Evolutionary conservation across 257 asterid species (phyloP).

Genomic region (Nyctanthes arbortristis): DNA sequence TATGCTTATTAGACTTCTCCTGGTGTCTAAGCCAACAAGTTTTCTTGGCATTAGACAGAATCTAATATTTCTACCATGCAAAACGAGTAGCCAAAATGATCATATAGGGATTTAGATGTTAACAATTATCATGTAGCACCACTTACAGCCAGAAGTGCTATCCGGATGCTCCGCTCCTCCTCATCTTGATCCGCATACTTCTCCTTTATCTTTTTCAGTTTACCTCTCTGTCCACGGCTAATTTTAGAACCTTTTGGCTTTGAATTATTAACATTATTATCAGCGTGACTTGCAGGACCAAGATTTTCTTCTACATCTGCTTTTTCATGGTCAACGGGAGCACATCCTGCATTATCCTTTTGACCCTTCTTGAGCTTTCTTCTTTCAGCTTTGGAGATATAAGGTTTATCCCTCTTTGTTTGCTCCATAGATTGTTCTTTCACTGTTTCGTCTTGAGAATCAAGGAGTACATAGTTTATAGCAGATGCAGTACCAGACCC

Average conservation of each 20-base stretch:
- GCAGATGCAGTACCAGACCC: constrained; percentile 72
- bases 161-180: constrained; percentile 87
- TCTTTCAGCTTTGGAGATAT: constrained; percentile 88
- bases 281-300: constrained; percentile 34
- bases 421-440: constrained; percentile 40
- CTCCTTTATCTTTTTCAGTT: constrained; percentile 92
- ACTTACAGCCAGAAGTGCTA: constrained; percentile 77
- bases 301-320: constrained; percentile 35
- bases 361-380: constrained; percentile 88
- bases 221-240: constrained; percentile 90
- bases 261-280: constrained; percentile 33
- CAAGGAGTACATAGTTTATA: constrained; percentile 57
- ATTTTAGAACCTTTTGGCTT: constrained; percentile 57
- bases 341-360: constrained; percentile 43
- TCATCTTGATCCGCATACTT: constrained; percentile 99
- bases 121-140: too few relatives aligned
- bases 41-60: background rate
- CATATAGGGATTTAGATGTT: too few relatives aligned
- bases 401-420: constrained; percentile 74
- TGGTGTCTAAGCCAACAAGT: background rate
- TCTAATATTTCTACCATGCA: background rate
- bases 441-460: constrained; percentile 41
- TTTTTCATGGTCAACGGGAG: constrained; percentile 37
- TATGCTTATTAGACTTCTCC: constrained; percentile 3
- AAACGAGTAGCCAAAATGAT: background rate